These are phyloP conservation scores for Solanum corneliomulleri DNA, from an alignment of 257 asterid genomes.

Conservation along the genomic window DNA sequence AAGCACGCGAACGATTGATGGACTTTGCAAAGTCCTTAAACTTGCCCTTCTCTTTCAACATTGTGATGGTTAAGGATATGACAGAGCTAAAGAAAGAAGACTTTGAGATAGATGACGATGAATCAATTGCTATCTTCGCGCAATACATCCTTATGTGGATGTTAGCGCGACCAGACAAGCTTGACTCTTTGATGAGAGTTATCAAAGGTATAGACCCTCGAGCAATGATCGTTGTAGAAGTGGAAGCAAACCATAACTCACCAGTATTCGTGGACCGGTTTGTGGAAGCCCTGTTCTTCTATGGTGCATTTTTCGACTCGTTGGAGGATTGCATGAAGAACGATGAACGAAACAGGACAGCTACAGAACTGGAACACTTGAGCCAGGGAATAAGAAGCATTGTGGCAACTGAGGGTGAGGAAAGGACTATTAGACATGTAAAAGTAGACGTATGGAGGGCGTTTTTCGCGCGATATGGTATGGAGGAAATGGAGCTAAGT, in stretches of 20 bases:
- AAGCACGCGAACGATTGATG: conserved; percentile 22
- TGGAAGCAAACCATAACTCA: conserved; percentile 39
- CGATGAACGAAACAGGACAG: conserved; percentile 18
- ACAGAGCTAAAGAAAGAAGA: conserved; percentile 12
- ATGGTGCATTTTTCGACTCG: conserved; percentile 34
- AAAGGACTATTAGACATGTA: conserved; percentile 35
- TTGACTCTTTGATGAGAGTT: conserved; percentile 28
- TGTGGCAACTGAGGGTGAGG: conserved; percentile 35
- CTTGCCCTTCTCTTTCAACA: conserved; percentile 23
- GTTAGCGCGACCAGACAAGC: conserved; percentile 19
- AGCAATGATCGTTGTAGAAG: conserved; percentile 34
- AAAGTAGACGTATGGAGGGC: conserved; percentile 34
- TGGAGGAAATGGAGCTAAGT: conserved; percentile 29
- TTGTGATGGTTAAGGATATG: conserved; percentile 36
- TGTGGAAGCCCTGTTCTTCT: conserved; percentile 35
- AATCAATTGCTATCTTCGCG: conserved; percentile 29
- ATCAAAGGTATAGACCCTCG: conserved; percentile 14
- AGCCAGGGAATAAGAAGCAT: conserved; percentile 24
- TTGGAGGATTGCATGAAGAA: conserved; percentile 35
- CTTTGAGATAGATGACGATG: conserved; percentile 21
- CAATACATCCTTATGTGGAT: conserved; percentile 19
- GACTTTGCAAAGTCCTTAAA: conserved; percentile 40
- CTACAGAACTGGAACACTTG: conserved; percentile 19
- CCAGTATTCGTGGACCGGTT: conserved; percentile 38
- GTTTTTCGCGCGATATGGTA: conserved; percentile 19